Base-by-base conservation (phyloP, 176 grass and related monocot genomes). In the Zoysia japonica region DNA sequence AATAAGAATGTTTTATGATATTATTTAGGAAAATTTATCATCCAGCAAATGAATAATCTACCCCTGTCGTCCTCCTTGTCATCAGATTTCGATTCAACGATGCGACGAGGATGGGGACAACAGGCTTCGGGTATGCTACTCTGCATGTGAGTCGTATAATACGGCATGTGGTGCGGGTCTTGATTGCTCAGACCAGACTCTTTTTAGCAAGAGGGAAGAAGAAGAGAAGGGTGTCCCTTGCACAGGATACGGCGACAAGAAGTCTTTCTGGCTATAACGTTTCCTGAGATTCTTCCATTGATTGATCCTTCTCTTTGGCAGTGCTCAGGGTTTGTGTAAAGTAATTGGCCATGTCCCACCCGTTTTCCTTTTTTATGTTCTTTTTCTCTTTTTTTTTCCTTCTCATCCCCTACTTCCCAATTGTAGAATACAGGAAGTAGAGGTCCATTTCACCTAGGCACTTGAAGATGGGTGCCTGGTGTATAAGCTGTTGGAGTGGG, bases 131-230 rank as follows among this genome's bases (percentile, higher is more conserved):
- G 96, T 99, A 63, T 99, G 96, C 72, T 88, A 99, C 79, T 99
- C 96, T 72, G 96, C 96, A 42, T 99, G 96, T 7, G 84, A 84
- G 60, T 78, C 89, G 43, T 99, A 99, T 52, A 99, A 99, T 73
- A 88, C 79, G 1, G 96, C 96, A 74, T 99, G 96, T 71, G 90
- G 90, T 19, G 96, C 96, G 0, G 88, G 84, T 65, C 92, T 99
- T 41, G 96, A 99, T 85, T 99, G 96, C 88, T 89, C 92, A 1
- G 96, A 99, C 70, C 96, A 93, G 88, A 99, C 96, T 61, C 90
- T 99, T 56, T 99, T 99, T 86, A 99, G 96, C 86, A 99, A 93
- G 68, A 90, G 89, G 83, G 89, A 89, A 65, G 89, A 93, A 85
- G 92, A 91, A 47, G 92, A 88, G 49, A 91, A 87, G 83, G 92